phyloP scores from a whole-genome alignment of 352 stramenopile species.

The Pythium insidiosum region DNA sequence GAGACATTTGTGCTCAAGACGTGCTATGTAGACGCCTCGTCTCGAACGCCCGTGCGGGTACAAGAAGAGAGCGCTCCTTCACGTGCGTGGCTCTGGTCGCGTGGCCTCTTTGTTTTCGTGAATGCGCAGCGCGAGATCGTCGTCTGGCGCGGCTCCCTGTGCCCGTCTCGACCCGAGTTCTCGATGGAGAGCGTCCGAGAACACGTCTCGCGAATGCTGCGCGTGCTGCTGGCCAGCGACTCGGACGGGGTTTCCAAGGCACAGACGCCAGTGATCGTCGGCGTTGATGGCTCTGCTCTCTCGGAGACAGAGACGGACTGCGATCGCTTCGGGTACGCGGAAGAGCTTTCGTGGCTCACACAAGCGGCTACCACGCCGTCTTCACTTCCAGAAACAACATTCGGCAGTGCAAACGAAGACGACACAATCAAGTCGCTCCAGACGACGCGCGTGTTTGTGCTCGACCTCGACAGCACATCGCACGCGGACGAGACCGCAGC shows the following conservation, averaged over 20 bases:
- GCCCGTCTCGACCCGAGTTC: slow-evolving; percentile 19
- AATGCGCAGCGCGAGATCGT: slow-evolving; percentile 13
- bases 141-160: slow-evolving; percentile 30
- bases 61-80: background rate
- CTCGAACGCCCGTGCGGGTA: slow-evolving; percentile 4
- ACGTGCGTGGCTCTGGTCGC: slow-evolving; percentile 17
- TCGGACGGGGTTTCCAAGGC: too few relatives aligned
- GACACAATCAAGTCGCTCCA: background rate
- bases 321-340: slow-evolving; percentile 29
- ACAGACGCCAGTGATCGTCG: background rate
- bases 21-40: slow-evolving; percentile 19
- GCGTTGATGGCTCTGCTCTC: background rate
- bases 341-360: slow-evolving; percentile 27
- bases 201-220: slow-evolving; percentile 18
- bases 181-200: too few relatives aligned
- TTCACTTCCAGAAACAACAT: background rate
- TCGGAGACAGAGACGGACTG: too few relatives aligned
- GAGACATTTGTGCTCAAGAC: slow-evolving; percentile 37
- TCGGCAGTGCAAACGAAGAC: background rate
- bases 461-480: too few relatives aligned
- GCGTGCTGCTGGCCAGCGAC: too few relatives aligned
- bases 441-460: slow-evolving; percentile 27
- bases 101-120: slow-evolving; percentile 41
- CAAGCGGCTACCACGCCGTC: too few relatives aligned
- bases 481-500: slow-evolving; percentile 2